A percentile compares a stretch with the other conserved stretches of the same genome.
phyloP scores from a whole-genome alignment of 345 rosid species.

The Eucalyptus caleyi region DNA sequence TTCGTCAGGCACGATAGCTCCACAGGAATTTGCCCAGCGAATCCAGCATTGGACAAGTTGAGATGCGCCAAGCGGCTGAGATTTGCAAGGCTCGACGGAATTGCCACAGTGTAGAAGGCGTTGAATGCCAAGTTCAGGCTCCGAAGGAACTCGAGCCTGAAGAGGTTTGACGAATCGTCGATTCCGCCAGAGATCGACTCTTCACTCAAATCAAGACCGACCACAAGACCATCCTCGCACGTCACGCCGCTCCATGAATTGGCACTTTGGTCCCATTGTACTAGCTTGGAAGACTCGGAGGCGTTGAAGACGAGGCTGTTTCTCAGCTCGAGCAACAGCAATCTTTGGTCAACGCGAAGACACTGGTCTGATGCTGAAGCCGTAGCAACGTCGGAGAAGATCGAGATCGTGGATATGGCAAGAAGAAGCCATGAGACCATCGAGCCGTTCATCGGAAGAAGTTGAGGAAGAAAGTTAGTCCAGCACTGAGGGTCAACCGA shows the following conservation, averaged over 20 bases:
- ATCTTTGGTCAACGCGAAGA: neutral
- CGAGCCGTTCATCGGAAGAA: neutral
- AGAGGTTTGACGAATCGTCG: conserved; percentile 5
- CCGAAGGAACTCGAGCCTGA: conserved; percentile 12
- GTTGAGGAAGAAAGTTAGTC: too few species aligned
- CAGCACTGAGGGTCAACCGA: too few species aligned
- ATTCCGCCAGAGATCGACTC: conserved; percentile 13
- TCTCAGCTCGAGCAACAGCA: too few species aligned
- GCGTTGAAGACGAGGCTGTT: neutral
- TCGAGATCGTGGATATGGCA: neutral
- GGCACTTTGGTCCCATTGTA: neutral
- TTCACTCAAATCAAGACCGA: conserved; percentile 20
- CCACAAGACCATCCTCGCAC: conserved; percentile 12
- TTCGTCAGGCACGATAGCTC: fast-evolving
- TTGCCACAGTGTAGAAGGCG: neutral
- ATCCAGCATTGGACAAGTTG: conserved; percentile 1
- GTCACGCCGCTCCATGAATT: conserved; percentile 25
- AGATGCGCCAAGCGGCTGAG: conserved; percentile 10
- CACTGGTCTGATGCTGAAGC: conserved; percentile 8
- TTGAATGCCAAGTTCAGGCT: conserved; percentile 26
- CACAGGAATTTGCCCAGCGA: fast-evolving
- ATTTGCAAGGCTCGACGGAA: conserved; percentile 7
- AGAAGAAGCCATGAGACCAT: neutral
- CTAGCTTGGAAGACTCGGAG: neutral
- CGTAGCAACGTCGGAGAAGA: neutral